phyloP scores from a whole-genome alignment of 2,329 filamentous ascomycete genomes.

The Hypoxylon sp. region DNA sequence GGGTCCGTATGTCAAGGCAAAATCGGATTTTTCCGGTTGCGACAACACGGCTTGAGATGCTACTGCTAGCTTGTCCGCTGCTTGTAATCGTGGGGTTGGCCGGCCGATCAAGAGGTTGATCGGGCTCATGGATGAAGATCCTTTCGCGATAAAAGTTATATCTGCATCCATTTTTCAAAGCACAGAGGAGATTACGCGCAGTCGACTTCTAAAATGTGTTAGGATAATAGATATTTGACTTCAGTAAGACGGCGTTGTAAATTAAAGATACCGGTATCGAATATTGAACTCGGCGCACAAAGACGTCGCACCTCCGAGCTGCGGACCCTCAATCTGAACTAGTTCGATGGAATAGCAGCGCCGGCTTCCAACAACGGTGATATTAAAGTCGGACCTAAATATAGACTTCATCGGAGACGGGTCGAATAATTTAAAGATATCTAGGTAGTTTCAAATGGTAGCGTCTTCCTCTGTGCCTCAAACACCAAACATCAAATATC shows the following conservation, averaged over 20 bases:
- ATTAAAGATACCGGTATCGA: background rate
- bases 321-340: constrained; percentile 15
- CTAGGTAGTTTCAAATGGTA: too few species aligned
- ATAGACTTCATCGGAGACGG: background rate
- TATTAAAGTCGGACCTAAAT: background rate
- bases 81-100: constrained; percentile 30
- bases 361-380: background rate
- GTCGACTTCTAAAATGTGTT: background rate
- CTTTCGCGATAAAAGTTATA: background rate
- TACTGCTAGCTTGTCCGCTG: constrained; percentile 24
- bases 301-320: constrained; percentile 17
- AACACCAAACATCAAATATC: too few species aligned
- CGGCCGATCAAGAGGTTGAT: constrained; percentile 41
- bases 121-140: constrained; percentile 6
- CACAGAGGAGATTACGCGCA: background rate
- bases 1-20: constrained; percentile 73
- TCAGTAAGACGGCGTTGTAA: constrained; percentile 1
- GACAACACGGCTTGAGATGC: constrained; percentile 31
- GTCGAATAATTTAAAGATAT: too few species aligned
- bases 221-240: background rate
- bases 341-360: constrained; percentile 2
- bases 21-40: constrained; percentile 22
- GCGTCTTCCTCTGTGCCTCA: too few species aligned
- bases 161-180: constrained; percentile 10
- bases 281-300: constrained; percentile 3